These are phyloP conservation scores for Begonia loranthoides DNA, from an alignment of 306 rosid species.

Conservation along the genomic window DNA sequence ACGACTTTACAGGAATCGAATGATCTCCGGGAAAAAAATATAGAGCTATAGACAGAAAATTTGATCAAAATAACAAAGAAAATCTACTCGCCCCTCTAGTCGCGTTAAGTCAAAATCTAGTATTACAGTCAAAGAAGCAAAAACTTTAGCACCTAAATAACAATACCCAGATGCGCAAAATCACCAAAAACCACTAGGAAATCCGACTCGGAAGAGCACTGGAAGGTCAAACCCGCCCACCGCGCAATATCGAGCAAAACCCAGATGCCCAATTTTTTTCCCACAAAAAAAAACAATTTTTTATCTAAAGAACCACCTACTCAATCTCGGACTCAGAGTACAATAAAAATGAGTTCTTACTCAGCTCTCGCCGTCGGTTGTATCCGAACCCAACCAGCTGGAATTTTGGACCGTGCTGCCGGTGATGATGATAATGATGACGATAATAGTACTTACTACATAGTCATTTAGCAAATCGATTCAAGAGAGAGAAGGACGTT, in stretches of 20 bases:
- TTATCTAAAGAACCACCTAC: too few relatives aligned
- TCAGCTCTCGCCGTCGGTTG: too few relatives aligned
- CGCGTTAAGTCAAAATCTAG: not conserved
- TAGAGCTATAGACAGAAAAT: not conserved
- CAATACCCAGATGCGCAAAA: not conserved
- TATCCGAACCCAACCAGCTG: too few relatives aligned
- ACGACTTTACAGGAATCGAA: not conserved
- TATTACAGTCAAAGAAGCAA: not conserved
- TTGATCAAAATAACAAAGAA: not conserved
- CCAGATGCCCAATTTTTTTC: not conserved
- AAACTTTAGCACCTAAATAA: not conserved
- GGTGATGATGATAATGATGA: not conserved
- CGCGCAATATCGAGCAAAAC: not conserved
- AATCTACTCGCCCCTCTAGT: not conserved
- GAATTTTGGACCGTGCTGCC: not conserved
- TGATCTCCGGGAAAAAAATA: not conserved
- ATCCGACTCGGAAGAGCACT: not conserved
- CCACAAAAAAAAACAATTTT: too few relatives aligned
- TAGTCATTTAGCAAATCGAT: not conserved
- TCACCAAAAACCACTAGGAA: not conserved
- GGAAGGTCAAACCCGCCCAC: not conserved
- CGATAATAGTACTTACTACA: too few relatives aligned
- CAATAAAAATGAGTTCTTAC: too few relatives aligned
- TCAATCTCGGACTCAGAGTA: too few relatives aligned
- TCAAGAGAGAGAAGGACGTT: slow-evolving; percentile 4